phyloP scores from a whole-genome alignment of 257 asterid species.

The Penstemon davidsonii region DNA sequence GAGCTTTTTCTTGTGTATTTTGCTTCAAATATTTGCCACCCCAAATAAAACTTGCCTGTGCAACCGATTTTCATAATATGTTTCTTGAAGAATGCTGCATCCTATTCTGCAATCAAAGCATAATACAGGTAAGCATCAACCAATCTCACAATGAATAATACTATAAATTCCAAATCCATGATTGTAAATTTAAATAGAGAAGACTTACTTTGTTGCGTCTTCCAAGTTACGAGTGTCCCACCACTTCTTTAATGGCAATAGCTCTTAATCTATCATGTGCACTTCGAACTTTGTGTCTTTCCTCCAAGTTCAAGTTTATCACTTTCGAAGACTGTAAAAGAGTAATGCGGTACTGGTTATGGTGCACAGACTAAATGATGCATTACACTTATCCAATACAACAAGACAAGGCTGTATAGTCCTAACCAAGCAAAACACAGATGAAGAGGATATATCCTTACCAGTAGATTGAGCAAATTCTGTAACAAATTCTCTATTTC shows the following conservation, averaged over 20 bases:
- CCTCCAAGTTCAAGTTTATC: slow-evolving; percentile 52
- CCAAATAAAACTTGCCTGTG: not conserved
- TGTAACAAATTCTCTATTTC: slow-evolving; percentile 37
- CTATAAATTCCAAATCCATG: not conserved
- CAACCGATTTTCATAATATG: not conserved
- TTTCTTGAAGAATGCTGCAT: not conserved
- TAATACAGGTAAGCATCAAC: not conserved
- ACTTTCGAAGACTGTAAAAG: slow-evolving; percentile 52
- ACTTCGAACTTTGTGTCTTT: slow-evolving; percentile 51
- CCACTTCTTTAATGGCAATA: slow-evolving; percentile 22
- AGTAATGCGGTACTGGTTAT: slow-evolving; percentile 10
- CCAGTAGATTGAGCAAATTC: slow-evolving; percentile 50
- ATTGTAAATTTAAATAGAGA: not conserved
- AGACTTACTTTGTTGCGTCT: slow-evolving; percentile 12
- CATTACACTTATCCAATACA: not conserved
- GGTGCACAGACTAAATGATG: not conserved
- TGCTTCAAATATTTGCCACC: not conserved
- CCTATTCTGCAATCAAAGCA: not conserved
- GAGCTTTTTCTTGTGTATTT: not conserved
- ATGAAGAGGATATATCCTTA: slow-evolving; percentile 29
- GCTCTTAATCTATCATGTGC: slow-evolving; percentile 48
- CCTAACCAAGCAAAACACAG: not conserved
- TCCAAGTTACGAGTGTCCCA: slow-evolving; percentile 27
- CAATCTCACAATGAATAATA: not conserved
- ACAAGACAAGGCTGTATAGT: not conserved